These are phyloP conservation scores for Pythium rishiriense DNA, from an alignment of 352 stramenopile species.

Conservation along the genomic window DNA sequence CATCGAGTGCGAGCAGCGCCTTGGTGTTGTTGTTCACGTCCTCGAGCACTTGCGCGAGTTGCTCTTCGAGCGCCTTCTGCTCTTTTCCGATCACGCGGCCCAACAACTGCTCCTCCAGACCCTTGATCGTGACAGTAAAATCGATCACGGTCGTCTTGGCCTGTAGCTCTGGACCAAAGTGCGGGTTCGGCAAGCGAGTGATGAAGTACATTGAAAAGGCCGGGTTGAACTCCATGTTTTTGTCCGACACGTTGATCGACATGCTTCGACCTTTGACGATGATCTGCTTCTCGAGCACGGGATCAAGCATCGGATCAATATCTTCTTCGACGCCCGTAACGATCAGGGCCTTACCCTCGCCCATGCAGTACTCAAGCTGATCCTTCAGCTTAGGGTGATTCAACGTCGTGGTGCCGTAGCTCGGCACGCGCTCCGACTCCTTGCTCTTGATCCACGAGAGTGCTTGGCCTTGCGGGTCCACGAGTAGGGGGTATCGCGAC, in stretches of 20 bases:
- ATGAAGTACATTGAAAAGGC: slow-evolving; percentile 99
- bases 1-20: slow-evolving; percentile 94
- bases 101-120: slow-evolving; percentile 96
- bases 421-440: slow-evolving; percentile 92
- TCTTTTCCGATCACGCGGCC: slow-evolving; percentile 98
- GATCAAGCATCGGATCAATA: slow-evolving; percentile 98
- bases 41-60: slow-evolving; percentile 98
- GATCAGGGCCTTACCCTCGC: slow-evolving; percentile 94
- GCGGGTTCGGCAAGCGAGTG: slow-evolving; percentile 96
- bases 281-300: slow-evolving; percentile 97
- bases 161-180: slow-evolving; percentile 97
- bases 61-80: slow-evolving; percentile 97
- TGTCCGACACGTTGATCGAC: slow-evolving; percentile 98
- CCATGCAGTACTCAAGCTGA: slow-evolving; percentile 98
- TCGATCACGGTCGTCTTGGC: slow-evolving; percentile 99
- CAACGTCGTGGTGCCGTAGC: slow-evolving; percentile 93
- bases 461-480: slow-evolving; percentile 98
- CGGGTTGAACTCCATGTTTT: slow-evolving; percentile 98
- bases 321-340: slow-evolving; percentile 97
- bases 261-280: slow-evolving; percentile 95
- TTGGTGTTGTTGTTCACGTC: slow-evolving; percentile 99
- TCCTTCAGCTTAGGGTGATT: slow-evolving; percentile 98
- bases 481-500: slow-evolving; percentile 94
- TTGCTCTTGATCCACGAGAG: slow-evolving; percentile 98
- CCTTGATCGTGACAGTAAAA: slow-evolving; percentile 98